These are phyloP conservation scores for Mycena kentingensis DNA, from an alignment of 768 basidiomycete species.

Conservation along the genomic window DNA sequence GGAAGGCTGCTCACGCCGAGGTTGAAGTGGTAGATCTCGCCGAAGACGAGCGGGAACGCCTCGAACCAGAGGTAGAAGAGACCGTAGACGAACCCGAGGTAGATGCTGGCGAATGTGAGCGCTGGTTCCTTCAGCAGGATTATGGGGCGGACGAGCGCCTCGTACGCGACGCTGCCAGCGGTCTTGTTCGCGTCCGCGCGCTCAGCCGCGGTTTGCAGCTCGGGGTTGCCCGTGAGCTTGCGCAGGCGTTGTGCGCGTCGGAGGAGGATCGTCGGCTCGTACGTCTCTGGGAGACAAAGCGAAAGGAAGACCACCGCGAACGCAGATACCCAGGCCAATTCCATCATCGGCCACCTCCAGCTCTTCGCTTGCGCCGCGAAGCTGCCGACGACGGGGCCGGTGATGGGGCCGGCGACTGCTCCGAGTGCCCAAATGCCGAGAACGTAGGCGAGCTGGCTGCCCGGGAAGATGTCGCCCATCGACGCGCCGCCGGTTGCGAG, in stretches of 20 bases:
- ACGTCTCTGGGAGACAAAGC: constrained; percentile 34
- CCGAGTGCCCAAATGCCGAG: constrained; percentile 5
- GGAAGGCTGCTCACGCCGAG: constrained; percentile 32
- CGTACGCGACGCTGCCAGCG: constrained; percentile 16
- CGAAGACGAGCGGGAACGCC: constrained; percentile 35
- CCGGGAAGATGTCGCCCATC: constrained; percentile 7
- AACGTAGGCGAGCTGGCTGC: constrained; percentile 7
- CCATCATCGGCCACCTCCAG: constrained; percentile 37
- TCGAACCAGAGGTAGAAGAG: constrained; percentile 36
- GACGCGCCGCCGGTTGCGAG: constrained; percentile 31
- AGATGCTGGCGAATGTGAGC: constrained; percentile 31
- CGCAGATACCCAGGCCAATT: constrained; percentile 33
- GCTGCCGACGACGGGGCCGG: constrained; percentile 34
- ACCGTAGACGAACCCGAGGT: constrained; percentile 33
- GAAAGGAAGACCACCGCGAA: constrained; percentile 29
- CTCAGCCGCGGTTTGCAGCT: constrained; percentile 28
- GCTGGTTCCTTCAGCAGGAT: constrained; percentile 32
- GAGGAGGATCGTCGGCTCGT: constrained; percentile 27
- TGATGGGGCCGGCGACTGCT: constrained; percentile 29
- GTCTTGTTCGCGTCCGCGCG: constrained; percentile 22
- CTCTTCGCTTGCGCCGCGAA: constrained; percentile 32
- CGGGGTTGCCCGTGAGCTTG: constrained; percentile 29
- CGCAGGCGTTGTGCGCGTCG: constrained; percentile 33
- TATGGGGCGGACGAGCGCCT: constrained; percentile 32
- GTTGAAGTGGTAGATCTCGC: constrained; percentile 34